Conservation (phyloP, 2,329 filamentous ascomycete species). For the Chaetothyriales sp. region DNA sequence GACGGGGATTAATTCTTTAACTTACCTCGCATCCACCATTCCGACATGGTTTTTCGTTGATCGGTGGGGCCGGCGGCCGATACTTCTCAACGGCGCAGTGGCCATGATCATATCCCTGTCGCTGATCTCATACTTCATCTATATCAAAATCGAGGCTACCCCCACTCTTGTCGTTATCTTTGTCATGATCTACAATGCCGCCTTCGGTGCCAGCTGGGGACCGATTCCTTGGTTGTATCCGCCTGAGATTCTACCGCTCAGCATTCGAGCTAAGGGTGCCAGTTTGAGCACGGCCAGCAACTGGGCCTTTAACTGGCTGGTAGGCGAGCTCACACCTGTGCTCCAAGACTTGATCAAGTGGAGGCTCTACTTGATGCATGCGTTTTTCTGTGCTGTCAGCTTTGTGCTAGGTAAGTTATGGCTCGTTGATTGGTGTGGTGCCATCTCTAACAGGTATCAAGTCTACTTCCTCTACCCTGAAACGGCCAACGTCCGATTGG, state of each 20-base stretch:
- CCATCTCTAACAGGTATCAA: conserved; percentile 27
- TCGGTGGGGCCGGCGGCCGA: conserved; percentile 74
- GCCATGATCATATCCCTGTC: conserved; percentile 83
- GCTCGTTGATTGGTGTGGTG: not conserved
- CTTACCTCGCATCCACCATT: conserved; percentile 81
- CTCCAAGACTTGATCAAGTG: conserved; percentile 85
- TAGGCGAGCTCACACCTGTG: conserved; percentile 87
- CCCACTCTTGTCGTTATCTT: conserved; percentile 79
- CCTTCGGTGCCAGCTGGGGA: conserved; percentile 95
- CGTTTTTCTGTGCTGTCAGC: conserved; percentile 89
- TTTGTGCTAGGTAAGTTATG: conserved; percentile 68
- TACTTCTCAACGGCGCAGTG: conserved; percentile 76
- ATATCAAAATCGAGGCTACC: conserved; percentile 65
- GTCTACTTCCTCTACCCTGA: conserved; percentile 97
- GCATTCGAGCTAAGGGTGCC: conserved; percentile 91
- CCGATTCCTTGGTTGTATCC: conserved; percentile 97
- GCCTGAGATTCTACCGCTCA: conserved; percentile 93
- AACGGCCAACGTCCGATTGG: conserved; percentile 83
- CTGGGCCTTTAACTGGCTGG: conserved; percentile 97
- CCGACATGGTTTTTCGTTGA: conserved; percentile 97
- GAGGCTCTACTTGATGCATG: conserved; percentile 88
- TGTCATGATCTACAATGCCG: conserved; percentile 96
- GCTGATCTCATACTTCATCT: conserved; percentile 88
- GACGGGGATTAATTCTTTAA: conserved; percentile 90
- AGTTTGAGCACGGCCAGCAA: conserved; percentile 93